Base-by-base conservation (phyloP, 805 yeast genomes). In the Candida incommunis region DNA sequence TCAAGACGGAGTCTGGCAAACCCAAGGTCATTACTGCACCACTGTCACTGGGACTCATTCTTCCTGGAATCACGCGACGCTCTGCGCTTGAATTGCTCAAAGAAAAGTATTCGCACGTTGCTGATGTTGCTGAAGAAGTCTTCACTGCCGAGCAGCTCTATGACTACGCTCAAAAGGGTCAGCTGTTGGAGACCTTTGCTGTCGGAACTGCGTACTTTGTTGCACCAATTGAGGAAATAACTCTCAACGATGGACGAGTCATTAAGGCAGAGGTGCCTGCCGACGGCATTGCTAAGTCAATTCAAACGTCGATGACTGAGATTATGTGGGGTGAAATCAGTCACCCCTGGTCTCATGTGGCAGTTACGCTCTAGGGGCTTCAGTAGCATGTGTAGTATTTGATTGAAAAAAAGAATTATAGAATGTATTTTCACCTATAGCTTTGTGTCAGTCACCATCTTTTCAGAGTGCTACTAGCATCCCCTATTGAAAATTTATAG, bases 131-230 rank as follows among this genome's bases (percentile, higher is more conserved):
- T 40, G 77, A 72, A 61, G 63, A 74, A 49, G 61, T 59, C 47
- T 70, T 65, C 62, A 69, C 76, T 43, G 67, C 72, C 44, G 57
- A 54, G 40, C 76, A 72, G 51, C 68, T 72, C 42, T 59, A 60
- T 48, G 66, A 68, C 48, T 66, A 68, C 43, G 67, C 72, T 20
- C 64, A 58, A 21, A 68, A 68, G 56, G 73, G 73, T 40, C 63
- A 70, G 51, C 65, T 73, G 54, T 61, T 72, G 7, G 78, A 73
- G 62, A 75, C 75, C 9, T 73, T 73, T 50, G 74, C 74, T 43
- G 56, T 74, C 40, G 77, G 78, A 41, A 73, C 78, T 47, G 76
- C 76, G 34, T 74, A 70, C 42, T 64, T 72, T 55, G 73, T 73
- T 20, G 64, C 76, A 18, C 74, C 76, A 40, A 70, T 73, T 44